Evolutionary conservation across 2,329 filamentous ascomycete genomes (phyloP).

Genomic region (Fusarium tuaranense): DNA sequence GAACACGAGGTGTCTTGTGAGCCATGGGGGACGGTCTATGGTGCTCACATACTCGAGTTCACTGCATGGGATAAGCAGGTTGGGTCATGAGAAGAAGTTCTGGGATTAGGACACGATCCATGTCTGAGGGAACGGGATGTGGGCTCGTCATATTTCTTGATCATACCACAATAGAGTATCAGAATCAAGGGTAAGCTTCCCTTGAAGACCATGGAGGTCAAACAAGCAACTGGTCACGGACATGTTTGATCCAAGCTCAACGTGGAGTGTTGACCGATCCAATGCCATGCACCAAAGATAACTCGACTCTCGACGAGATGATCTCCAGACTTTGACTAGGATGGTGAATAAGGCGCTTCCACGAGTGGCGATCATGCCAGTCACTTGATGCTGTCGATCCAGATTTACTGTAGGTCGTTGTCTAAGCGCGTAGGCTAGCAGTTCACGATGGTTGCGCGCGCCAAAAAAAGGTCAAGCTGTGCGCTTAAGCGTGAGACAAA

Average conservation of each 20-base stretch:
- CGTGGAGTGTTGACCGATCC: not conserved
- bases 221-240: not conserved
- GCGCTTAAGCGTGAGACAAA: constrained; percentile 1
- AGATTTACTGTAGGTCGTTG: not conserved
- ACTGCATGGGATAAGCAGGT: not conserved
- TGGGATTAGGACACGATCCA: not conserved
- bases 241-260: not conserved
- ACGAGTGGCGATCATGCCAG: not conserved
- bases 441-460: constrained; percentile 1
- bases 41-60: not conserved
- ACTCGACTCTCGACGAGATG: not conserved
- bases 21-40: not conserved
- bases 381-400: not conserved
- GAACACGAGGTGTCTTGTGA: not conserved
- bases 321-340: not conserved
- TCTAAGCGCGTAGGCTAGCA: not conserved
- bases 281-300: not conserved
- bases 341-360: not conserved
- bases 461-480: not conserved
- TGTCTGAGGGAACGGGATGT: not conserved
- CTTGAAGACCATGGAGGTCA: not conserved
- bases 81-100: not conserved
- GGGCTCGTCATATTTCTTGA: not conserved
- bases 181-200: not conserved
- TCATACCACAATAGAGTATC: not conserved